Evolutionary conservation across 768 basidiomycete species (phyloP), one percentile per base, ranked within the genome.

Genomic region (Kwoniella dejecticola): DNA sequence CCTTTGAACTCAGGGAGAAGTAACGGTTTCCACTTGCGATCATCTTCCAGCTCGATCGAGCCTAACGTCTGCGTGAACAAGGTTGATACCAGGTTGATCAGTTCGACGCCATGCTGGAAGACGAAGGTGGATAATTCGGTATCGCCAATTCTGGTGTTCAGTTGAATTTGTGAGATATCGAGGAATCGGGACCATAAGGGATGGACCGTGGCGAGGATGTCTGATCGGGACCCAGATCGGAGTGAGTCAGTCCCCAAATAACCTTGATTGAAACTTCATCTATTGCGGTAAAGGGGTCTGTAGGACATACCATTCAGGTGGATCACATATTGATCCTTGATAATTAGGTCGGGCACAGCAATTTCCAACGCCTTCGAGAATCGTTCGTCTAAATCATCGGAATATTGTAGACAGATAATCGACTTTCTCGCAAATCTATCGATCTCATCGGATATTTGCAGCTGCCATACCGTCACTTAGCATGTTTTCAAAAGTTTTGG

Each of bases 351-450:
- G 1, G 65, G 69, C 6, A 67, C 33, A 26, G 64, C 27, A 6
- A 38, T 38, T n/a, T 30, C 23, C 38, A 71, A 21, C 1, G 46
- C 38, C 13, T 58, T 48, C 4, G 52, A 42, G 40, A 74, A 66
- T 17, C 59, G 27, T 27, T 42, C 47, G 41, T 74, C 72, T 17
- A 74, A 52, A 42, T 74, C 70, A 12, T 74, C 68, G 10, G 66
- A 58, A 3, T 58, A 36, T 19, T 62, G 49, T 11, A 74, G 50
- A 12, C 63, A 64, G 24, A 73, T 21, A 8, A 70, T 24, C 13
- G 56, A 55, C 7, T 62, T 36, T n/a, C 49, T 26, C 11, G 45
- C 45, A 57, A 73, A 73, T 4, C 27, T 42, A 1, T 44, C 48
- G 13, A 68, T 3, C 48, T 62, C 53, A 12, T 54, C 53, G 4